Percentiles rank a stretch among this genome's conserved stretches.
phyloP scores from a whole-genome alignment of 805 yeast species.

The Wickerhamiella occidentalis region DNA sequence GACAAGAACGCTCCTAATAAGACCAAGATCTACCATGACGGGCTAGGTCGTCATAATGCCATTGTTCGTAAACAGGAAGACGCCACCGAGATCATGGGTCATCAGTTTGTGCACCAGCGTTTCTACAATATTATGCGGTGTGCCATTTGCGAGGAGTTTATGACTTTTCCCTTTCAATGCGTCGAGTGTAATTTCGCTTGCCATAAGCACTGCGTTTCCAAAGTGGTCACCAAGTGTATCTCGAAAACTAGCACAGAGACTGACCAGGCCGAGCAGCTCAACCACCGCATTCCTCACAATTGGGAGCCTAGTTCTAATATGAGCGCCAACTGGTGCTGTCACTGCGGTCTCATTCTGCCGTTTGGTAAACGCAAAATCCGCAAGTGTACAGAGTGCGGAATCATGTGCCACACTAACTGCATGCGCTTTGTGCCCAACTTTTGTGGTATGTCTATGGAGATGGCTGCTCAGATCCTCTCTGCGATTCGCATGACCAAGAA shows the following conservation, averaged over 20 bases:
- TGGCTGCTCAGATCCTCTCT: conserved; percentile 76
- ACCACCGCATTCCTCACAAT: conserved; percentile 94
- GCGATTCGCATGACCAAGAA: conserved; percentile 62
- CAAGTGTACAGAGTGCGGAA: conserved; percentile 80
- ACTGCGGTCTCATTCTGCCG: conserved; percentile 92
- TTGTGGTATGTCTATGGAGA: conserved; percentile 97
- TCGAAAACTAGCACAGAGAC: conserved; percentile 43
- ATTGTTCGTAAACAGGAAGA: conserved; percentile 67
- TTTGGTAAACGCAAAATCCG: conserved; percentile 89
- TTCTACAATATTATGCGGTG: conserved; percentile 88
- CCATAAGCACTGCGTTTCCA: conserved; percentile 65
- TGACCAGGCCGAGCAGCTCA: conserved; percentile 64
- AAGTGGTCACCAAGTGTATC: conserved; percentile 69
- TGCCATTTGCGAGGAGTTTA: conserved; percentile 92
- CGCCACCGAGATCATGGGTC: conserved; percentile 91
- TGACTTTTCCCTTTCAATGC: conserved; percentile 69
- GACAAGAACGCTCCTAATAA: conserved; percentile 32
- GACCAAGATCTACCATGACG: conserved; percentile 22
- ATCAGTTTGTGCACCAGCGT: conserved; percentile 89
- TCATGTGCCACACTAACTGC: conserved; percentile 88
- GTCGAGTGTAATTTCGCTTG: conserved; percentile 69
- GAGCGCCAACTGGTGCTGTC: conserved; percentile 99
- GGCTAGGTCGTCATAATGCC: conserved; percentile 91
- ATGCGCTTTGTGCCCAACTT: conserved; percentile 93
- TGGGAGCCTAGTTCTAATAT: conserved; percentile 85